Percentiles rank a stretch among this genome's conserved stretches.
phyloP scores from a whole-genome alignment of 148 eudicot species.

The Euryodendron excelsum region DNA sequence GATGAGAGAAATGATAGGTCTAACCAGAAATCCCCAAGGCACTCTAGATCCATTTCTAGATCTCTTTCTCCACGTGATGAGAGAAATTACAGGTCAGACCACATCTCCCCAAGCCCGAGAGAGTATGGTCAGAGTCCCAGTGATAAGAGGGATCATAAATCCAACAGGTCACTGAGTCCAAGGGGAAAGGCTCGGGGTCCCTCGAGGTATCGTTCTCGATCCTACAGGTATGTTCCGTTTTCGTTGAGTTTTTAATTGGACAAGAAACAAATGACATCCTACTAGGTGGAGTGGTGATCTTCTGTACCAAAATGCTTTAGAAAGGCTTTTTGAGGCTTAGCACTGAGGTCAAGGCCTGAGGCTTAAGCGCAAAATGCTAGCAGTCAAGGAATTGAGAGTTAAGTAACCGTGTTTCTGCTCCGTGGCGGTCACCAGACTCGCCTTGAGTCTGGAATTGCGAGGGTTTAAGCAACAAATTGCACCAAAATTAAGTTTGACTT shows the following conservation, averaged over 20 bases:
- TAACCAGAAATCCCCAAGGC: conserved; percentile 37
- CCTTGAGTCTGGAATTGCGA: neutral
- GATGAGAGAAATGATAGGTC: conserved; percentile 45
- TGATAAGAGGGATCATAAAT: conserved; percentile 25
- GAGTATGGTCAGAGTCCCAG: conserved; percentile 30
- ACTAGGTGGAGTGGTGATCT: neutral
- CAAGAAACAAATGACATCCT: neutral
- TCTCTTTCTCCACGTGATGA: conserved; percentile 39
- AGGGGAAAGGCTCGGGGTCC: conserved; percentile 30
- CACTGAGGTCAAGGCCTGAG: neutral
- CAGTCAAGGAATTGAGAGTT: neutral
- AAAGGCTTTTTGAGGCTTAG: neutral
- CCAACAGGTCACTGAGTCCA: conserved; percentile 41
- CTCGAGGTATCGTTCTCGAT: conserved; percentile 34
- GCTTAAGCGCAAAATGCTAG: neutral
- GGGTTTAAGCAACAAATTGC: neutral
- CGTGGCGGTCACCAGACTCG: too few species aligned
- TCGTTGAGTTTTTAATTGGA: neutral
- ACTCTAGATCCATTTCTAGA: conserved; percentile 45
- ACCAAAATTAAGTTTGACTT: neutral
- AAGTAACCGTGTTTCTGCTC: too few species aligned
- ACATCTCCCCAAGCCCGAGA: conserved; percentile 32
- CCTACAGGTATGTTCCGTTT: conserved; percentile 28
- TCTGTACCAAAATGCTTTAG: neutral
- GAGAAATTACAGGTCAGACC: conserved; percentile 26